A percentile compares a stretch with the other conserved stretches of the same genome.
Evolutionary conservation across 106 monocot species (phyloP).

Genomic region (Chionographis japonica): DNA sequence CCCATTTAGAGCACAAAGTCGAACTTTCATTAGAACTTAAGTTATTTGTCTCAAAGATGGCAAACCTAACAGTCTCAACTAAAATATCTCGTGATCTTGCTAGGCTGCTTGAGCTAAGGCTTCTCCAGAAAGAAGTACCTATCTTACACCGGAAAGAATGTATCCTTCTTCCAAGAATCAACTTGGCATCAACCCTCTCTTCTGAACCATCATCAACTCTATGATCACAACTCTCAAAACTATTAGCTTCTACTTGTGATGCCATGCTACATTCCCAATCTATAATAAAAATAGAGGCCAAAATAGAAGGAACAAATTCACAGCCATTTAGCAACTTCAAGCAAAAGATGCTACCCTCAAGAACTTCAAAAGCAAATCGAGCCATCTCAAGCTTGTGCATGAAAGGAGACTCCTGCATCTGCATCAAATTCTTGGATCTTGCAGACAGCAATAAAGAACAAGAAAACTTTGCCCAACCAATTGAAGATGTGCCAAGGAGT

Average conservation of each 20-base stretch:
- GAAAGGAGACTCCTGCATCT: slow-evolving; percentile 19
- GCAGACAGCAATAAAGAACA: slow-evolving; percentile 32
- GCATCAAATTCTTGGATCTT: slow-evolving; percentile 15
- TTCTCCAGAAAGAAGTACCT: slow-evolving; percentile 29
- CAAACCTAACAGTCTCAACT: slow-evolving; percentile 57
- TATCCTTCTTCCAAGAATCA: slow-evolving; percentile 31
- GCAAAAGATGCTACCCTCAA: slow-evolving; percentile 60
- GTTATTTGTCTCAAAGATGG: slow-evolving; percentile 40
- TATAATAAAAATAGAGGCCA: slow-evolving; percentile 69
- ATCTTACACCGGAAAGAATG: slow-evolving; percentile 27
- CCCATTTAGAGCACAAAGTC: slow-evolving; percentile 60
- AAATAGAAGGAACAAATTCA: slow-evolving; percentile 49
- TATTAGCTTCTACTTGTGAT: slow-evolving; percentile 10
- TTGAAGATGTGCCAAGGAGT: slow-evolving; percentile 44
- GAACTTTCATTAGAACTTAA: slow-evolving; percentile 20
- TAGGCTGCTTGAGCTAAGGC: slow-evolving; percentile 18
- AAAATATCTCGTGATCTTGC: slow-evolving; percentile 41
- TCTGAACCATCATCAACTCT: slow-evolving; percentile 12
- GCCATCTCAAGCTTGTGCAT: slow-evolving; percentile 28
- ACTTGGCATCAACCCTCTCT: slow-evolving; percentile 21
- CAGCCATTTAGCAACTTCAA: slow-evolving; percentile 32
- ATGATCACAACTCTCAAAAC: slow-evolving; percentile 4
- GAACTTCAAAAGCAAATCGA: slow-evolving; percentile 67
- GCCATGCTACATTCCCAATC: slow-evolving; percentile 65
- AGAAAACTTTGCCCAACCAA: slow-evolving; percentile 50